Evolutionary conservation across 345 rosid species (phyloP), one percentile per base, ranked within the genome.

Genomic region (Atalantia buxifolia): DNA sequence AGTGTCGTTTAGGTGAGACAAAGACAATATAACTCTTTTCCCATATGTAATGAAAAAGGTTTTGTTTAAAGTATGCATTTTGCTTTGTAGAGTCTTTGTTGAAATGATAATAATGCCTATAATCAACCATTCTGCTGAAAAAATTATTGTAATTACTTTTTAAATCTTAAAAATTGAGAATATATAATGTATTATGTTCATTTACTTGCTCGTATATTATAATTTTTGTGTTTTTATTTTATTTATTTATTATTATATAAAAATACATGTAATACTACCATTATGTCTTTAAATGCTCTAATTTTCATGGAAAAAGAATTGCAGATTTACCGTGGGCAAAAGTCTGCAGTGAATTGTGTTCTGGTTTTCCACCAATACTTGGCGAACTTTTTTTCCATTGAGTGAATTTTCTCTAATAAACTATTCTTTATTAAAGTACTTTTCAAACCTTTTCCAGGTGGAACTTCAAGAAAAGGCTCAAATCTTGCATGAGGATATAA

Each of bases 391-490:
- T 70, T 28, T 6, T 24, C 18, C 13, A 45, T 45, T 45, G 25
- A 24, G 24, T 13, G 16, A n/a, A 14, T 36, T 67, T 62, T 71
- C 27, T 30, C 53, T 65, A 31, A 35, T 78, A 68, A 67, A 16
- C 59, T 77, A 42, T 50, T 6, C 7, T 65, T 86, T 72, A 72
- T 72, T 59, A 61, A 79, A n/a, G 28, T 35, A 33, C 36, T 53
- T 66, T 74, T 77, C 85, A 71, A 82, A 72, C 50, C 71, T 82
- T 76, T 81, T 45, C 76, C 76, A 92, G 98, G 91, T 81, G 80
- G 97, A 92, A 79, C 83, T 91, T 67, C 91, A 91, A 89, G 87
- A 83, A 78, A 93, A 92, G 80, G 88, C 82, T 73, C 87, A 48
- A 69, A 82, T 77, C 53, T 87, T 93, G 81, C 98, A 95, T 74